phyloP scores from a whole-genome alignment of 2,329 filamentous ascomycete genomes.

The Monosporascus sp. region DNA sequence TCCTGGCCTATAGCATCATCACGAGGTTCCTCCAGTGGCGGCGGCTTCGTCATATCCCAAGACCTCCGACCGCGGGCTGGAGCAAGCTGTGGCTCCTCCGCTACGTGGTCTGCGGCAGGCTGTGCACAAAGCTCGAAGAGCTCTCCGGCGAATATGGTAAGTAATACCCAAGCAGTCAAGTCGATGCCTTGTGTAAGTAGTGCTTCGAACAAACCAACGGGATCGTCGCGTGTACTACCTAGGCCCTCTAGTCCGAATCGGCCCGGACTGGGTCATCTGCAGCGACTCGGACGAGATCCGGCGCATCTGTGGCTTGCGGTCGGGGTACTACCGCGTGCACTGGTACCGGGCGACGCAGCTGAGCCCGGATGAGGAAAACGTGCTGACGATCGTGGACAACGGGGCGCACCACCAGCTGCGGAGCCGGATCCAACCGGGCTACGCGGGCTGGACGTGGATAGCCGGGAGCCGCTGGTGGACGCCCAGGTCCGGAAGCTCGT shows the following conservation, averaged over 20 bases:
- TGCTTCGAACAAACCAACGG: too few relatives aligned
- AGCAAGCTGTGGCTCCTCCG: conserved; percentile 6
- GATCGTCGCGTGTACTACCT: too few relatives aligned
- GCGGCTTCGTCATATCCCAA: conserved; percentile 9
- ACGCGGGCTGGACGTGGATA: conserved; percentile 4
- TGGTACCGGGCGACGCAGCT: conserved; percentile 12
- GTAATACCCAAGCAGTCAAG: too few relatives aligned
- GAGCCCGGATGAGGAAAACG: conserved; percentile 8
- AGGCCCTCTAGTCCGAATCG: conserved; percentile 5
- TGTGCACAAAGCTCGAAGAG: neutral
- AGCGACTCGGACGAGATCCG: conserved; percentile 7
- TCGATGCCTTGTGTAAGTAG: too few relatives aligned
- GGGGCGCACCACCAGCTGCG: conserved; percentile 6
- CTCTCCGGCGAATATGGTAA: conserved; percentile 10
- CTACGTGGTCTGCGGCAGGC: conserved; percentile 1
- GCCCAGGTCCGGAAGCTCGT: conserved; percentile 39
- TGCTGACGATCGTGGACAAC: conserved; percentile 9
- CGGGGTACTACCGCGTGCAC: conserved; percentile 7
- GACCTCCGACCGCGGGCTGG: conserved; percentile 4
- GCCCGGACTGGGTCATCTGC: conserved; percentile 6
- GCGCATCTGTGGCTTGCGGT: conserved; percentile 13
- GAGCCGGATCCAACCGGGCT: conserved; percentile 4
- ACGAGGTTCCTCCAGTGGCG: neutral
- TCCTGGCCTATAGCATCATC: neutral
- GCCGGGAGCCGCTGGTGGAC: conserved; percentile 18